phyloP scores from a whole-genome alignment of 1,139 yeast species.

The Kodamaea sp. region DNA sequence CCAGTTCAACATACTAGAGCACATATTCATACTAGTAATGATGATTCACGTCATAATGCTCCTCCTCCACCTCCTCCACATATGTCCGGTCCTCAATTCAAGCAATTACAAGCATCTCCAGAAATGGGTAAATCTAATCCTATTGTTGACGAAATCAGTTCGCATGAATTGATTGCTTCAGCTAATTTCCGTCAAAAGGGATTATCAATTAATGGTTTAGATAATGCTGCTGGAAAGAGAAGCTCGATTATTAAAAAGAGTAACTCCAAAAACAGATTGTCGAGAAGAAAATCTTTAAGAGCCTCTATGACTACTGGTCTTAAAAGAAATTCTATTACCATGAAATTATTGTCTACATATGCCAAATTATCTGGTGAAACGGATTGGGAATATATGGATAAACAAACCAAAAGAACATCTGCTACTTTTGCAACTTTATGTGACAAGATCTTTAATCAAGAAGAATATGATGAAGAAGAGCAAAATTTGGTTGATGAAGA shows the following conservation, averaged over 20 bases:
- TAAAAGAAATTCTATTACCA: slow-evolving; percentile 68
- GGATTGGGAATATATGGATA: slow-evolving; percentile 69
- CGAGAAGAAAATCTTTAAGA: slow-evolving; percentile 39
- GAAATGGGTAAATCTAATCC: slow-evolving; percentile 19
- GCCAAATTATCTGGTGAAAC: slow-evolving; percentile 66
- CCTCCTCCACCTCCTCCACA: slow-evolving; percentile 10
- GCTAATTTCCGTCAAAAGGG: slow-evolving; percentile 19
- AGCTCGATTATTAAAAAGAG: slow-evolving; percentile 29
- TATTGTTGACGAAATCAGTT: slow-evolving; percentile 23
- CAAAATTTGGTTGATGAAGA: slow-evolving; percentile 47
- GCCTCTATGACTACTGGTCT: slow-evolving; percentile 43
- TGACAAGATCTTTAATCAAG: slow-evolving; percentile 67
- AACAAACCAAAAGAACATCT: slow-evolving; percentile 70
- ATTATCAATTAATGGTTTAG: neutral
- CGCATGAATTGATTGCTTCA: slow-evolving; percentile 27
- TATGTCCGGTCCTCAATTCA: slow-evolving; percentile 2
- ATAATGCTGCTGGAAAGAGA: slow-evolving; percentile 22
- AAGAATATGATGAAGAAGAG: slow-evolving; percentile 54
- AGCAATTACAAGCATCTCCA: slow-evolving; percentile 11
- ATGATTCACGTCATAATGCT: neutral
- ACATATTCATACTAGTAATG: neutral
- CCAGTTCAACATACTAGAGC: neutral
- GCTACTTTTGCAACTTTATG: slow-evolving; percentile 75
- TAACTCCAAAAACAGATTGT: slow-evolving; percentile 31
- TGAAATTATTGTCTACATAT: slow-evolving; percentile 65